Base-by-base conservation (phyloP, 2,329 filamentous ascomycete species). In the Arthrobotrys iridis region DNA sequence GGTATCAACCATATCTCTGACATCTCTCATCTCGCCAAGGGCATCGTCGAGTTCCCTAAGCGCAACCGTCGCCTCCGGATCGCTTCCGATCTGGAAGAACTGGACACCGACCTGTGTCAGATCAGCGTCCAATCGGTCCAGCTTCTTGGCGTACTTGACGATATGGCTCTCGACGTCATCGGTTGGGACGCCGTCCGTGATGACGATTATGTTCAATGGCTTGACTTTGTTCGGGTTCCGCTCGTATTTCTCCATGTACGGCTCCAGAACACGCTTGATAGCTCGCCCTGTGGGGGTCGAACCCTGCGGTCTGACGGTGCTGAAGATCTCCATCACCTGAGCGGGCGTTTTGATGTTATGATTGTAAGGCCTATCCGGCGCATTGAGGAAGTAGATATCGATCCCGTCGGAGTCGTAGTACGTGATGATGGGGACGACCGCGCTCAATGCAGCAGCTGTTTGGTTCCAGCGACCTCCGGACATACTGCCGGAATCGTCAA, bases 401-500 rank as follows among this genome's bases (percentile, higher is more conserved):
- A 98, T 89, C 20, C 94, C 94, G 81, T 97, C 92, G 0, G 85
- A 83, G 81, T 98, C 94, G 81, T 91, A 89, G 2, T 84, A 81
- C 0, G 92, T 91, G 83, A 93, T 96, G 79, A 97, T 90, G 0
- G 92, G 92, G 0, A 92, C 87, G 79, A 98, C 93, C 52, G 88
- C 85, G 30, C 86, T 83, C 1, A 98, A 86, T 0, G 91, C 92
- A 6, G 86, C 84, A 24, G 86, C 83, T 0, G 92, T 91, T 81
- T 97, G 91, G 10, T 83, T 82, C 94, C 94, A 98, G 18, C 78
- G 77, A 6, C 73, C 46, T 13, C 90, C 92, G 0, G 85, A 84
- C 94, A 98, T 98, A 79, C 90, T 93, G 3, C 88, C 88, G n/a
- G 90, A 93, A 84, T 98, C 94, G 81, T 98, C 94, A 80, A 98